A percentile compares a stretch with the other conserved stretches of the same genome.
Evolutionary conservation across 768 basidiomycete species (phyloP).

Genomic region (Mycena maculata): DNA sequence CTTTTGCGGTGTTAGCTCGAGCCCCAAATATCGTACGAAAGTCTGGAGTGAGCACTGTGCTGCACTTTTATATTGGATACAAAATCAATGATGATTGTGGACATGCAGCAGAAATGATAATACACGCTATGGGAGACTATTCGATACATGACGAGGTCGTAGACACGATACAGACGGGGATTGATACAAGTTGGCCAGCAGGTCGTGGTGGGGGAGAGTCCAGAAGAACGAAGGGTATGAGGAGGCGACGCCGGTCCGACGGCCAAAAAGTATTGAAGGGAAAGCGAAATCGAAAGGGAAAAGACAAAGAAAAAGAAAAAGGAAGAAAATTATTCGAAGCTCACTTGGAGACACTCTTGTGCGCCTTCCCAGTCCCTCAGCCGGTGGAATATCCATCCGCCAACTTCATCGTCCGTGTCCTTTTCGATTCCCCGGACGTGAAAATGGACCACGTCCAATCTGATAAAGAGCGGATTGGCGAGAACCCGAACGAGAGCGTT

Average conservation of each 20-base stretch:
- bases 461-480: slow-evolving; percentile 18
- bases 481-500: slow-evolving; percentile 38
- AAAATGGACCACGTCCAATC: slow-evolving; percentile 38
- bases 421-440: slow-evolving; percentile 47
- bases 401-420: slow-evolving; percentile 40
- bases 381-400: slow-evolving; percentile 42
- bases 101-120: slow-evolving; percentile 6
- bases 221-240: background rate
- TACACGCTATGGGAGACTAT: slow-evolving; percentile 19
- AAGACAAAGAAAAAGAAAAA: background rate
- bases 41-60: no score
- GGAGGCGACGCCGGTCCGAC: slow-evolving; percentile 29
- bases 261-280: slow-evolving; percentile 27
- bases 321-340: slow-evolving; percentile 24
- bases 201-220: no score
- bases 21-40: no score
- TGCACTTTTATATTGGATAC: no score
- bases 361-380: slow-evolving; percentile 34
- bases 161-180: slow-evolving; percentile 15
- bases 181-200: slow-evolving; percentile 21
- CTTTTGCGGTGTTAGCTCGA: no score
- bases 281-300: background rate
- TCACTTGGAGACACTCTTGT: slow-evolving; percentile 23
- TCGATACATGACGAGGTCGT: slow-evolving; percentile 23
- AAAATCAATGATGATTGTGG: background rate